phyloP scores from a whole-genome alignment of 2,329 filamentous ascomycete genomes.

The Coniochaeta ligniaria region DNA sequence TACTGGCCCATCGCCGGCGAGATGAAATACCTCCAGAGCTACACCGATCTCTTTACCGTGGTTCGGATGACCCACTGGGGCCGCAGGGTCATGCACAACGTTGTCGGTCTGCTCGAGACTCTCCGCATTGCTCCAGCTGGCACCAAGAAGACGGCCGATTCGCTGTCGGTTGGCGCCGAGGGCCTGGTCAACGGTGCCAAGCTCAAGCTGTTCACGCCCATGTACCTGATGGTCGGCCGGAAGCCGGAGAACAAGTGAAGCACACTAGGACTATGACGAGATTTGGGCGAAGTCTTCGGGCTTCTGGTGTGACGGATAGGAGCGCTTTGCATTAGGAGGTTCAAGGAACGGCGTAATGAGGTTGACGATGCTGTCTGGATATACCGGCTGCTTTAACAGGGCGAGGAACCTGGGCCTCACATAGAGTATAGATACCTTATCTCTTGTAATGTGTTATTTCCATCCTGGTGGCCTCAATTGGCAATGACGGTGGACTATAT shows the following conservation, averaged over 20 bases:
- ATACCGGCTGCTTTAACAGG: neutral
- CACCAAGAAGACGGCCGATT: slow-evolving; percentile 92
- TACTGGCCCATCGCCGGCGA: slow-evolving; percentile 89
- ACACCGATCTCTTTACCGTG: slow-evolving; percentile 76
- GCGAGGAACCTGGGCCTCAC: neutral
- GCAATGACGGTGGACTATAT: neutral
- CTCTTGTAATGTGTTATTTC: neutral
- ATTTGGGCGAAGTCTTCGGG: too few species aligned
- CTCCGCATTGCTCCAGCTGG: slow-evolving; percentile 70
- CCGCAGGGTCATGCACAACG: slow-evolving; percentile 64
- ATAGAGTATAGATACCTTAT: slow-evolving; percentile 1
- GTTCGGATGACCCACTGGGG: slow-evolving; percentile 84
- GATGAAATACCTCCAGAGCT: slow-evolving; percentile 72
- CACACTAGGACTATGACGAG: too few species aligned
- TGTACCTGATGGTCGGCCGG: slow-evolving; percentile 94
- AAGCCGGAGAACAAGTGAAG: slow-evolving; percentile 51
- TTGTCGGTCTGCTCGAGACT: slow-evolving; percentile 70
- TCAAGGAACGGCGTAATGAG: neutral
- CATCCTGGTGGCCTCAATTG: neutral
- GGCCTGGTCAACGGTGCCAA: slow-evolving; percentile 79
- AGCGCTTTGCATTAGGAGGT: neutral
- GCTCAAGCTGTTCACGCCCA: slow-evolving; percentile 93
- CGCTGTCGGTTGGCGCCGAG: slow-evolving; percentile 73
- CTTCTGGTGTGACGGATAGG: neutral
- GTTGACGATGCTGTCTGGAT: neutral